Evolutionary conservation across 768 basidiomycete genomes (phyloP).

Genomic region (Neoboletus brunneissimus): DNA sequence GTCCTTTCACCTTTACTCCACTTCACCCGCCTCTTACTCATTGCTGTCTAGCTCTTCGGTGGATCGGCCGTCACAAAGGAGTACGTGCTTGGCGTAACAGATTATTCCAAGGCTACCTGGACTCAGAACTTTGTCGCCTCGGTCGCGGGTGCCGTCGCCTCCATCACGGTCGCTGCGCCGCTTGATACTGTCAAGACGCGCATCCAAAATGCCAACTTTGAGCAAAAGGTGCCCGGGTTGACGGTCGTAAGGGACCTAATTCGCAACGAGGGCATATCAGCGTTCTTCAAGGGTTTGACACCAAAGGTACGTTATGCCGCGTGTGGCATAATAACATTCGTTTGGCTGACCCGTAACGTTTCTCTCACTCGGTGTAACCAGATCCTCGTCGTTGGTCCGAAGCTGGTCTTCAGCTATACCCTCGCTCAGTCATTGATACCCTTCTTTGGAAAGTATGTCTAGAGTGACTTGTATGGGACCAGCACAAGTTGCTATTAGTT

Average conservation of each 20-base stretch:
- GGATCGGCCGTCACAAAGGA: slow-evolving; percentile 95
- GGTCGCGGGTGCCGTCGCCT: slow-evolving; percentile 89
- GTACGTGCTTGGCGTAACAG: slow-evolving; percentile 81
- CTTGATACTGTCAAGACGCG: slow-evolving; percentile 96
- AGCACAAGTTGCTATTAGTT: neutral
- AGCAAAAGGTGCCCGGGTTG: slow-evolving; percentile 74
- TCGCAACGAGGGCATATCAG: slow-evolving; percentile 76
- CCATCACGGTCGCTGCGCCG: slow-evolving; percentile 94
- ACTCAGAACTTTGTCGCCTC: slow-evolving; percentile 96
- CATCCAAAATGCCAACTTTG: slow-evolving; percentile 98
- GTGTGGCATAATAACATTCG: neutral
- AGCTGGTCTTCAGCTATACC: slow-evolving; percentile 98
- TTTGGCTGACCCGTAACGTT: slow-evolving; percentile 6
- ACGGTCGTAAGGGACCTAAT: slow-evolving; percentile 83
- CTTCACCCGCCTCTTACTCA: neutral
- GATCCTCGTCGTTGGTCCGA: slow-evolving; percentile 96
- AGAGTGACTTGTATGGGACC: slow-evolving; percentile 8
- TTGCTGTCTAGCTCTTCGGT: slow-evolving; percentile 80
- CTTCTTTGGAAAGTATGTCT: slow-evolving; percentile 83
- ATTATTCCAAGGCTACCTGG: slow-evolving; percentile 97
- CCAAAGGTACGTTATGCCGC: slow-evolving; percentile 67
- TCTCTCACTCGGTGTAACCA: slow-evolving; percentile 28
- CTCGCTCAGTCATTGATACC: slow-evolving; percentile 96
- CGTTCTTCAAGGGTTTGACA: slow-evolving; percentile 96
- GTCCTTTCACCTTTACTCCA: slow-evolving; percentile 28